Evolutionary conservation across 306 rosid species (phyloP), one percentile per base, ranked within the genome.

Genomic region (Malus sylvestris): DNA sequence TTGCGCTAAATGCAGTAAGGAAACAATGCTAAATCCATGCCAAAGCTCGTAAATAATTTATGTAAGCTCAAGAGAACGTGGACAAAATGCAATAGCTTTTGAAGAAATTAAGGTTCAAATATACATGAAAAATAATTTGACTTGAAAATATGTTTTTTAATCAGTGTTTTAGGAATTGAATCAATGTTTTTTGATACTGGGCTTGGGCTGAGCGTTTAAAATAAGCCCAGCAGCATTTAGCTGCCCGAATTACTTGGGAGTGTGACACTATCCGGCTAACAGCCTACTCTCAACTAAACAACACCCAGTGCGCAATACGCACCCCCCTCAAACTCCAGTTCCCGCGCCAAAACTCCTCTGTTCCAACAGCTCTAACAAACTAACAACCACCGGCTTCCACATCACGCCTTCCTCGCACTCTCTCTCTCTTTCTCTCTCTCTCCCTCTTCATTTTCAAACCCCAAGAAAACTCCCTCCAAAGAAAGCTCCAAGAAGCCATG

Each of bases 381-480:
- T 20, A 20, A 66, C 22, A 10, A 35, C 27, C 16, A 7, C 22
- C 45, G 10, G 11, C 44, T 30, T 62, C 40, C 67, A 6, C 67
- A 29, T 62, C 67, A 65, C 49, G 20, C 70, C 53, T 13, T 71
- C 66, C 65, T n/a, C 71, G 1, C 57, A 13, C 19, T 13, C 40
- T 13, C 51, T n/a, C 52, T 12, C 59, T 25, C 71, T 5, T 35
- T 23, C 19, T 13, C 52, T 33, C 52, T 12, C 60, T 33, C 57
- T 44, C 20, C 14, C 60, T 33, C 20, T 11, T 35, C 14, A 19
- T 44, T 72, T 76, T 58, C 44, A 25, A 82, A 70, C 8, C 8
- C 18, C 70, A 35, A 18, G 44, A 64, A 32, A 67, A 49, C 62
- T 71, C 81, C 82, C 80, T 38, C 66, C 81, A 52, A 70, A 51